Conservation (phyloP, 148 eudicot species). For the Camellia granthamiana region DNA sequence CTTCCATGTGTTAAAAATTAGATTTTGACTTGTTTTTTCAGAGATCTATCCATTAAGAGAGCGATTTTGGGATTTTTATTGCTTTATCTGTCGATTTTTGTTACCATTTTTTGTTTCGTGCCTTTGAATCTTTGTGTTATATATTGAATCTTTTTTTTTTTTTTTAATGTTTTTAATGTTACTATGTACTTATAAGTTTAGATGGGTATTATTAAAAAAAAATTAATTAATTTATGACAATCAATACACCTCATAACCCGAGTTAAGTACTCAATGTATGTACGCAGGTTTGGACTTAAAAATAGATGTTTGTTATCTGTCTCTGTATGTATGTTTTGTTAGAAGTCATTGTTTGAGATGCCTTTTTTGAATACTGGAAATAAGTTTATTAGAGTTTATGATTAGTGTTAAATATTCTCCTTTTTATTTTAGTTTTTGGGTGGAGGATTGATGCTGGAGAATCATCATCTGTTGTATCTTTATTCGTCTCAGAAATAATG, state of each 20-base stretch:
- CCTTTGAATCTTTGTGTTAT: too few species aligned
- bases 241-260: neutral
- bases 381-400: neutral
- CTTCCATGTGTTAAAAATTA: too few species aligned
- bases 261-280: neutral
- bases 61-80: too few species aligned
- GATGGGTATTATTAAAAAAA: too few species aligned
- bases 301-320: neutral
- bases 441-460: constrained; percentile 11
- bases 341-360: neutral
- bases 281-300: neutral
- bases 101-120: too few species aligned
- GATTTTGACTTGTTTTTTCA: too few species aligned
- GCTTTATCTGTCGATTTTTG: too few species aligned
- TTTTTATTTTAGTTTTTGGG: neutral
- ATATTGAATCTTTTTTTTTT: too few species aligned
- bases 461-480: neutral
- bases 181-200: too few species aligned
- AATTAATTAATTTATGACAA: neutral
- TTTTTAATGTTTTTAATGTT: too few species aligned
- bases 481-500: neutral
- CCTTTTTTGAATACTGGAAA: neutral
- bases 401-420: neutral
- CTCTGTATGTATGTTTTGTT: neutral
- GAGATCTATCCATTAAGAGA: too few species aligned